Base-by-base conservation (phyloP, 139 green algal genomes). In the Diplosphaera chodatii region DNA sequence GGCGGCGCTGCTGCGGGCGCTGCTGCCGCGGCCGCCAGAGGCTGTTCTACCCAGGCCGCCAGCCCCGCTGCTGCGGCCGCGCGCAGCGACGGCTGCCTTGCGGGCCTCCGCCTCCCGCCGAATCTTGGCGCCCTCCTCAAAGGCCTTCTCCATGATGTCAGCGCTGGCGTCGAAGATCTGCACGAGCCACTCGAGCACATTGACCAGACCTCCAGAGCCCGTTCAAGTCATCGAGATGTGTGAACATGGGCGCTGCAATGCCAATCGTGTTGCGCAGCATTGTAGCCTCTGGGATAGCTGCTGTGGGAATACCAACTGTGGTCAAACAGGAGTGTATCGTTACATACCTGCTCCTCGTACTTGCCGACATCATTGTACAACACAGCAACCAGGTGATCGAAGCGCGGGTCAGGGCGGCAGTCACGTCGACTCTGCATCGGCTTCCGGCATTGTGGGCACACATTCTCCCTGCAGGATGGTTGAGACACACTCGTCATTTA, bases 401-500 rank as follows among this genome's bases (percentile, higher is more conserved):
- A 84, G 23, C 63, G 65, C 31, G 66, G 62, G 66, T 85, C 80
- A 41, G 77, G 78, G 56, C 80, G 81, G 66, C 77, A 85, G 63
- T 85, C 76, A 0, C 80, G 63, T 10, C 80, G 78, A 66, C 67
- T 79, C 22, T 80, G 59, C 64, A 85, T 84, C 32, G 76, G 72
- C 65, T 68, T 64, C 1, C 80, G 68, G 64, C 80, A 83, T 33
- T 80, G 76, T 21, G 80, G 80, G 59, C 80, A 85, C 27, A 66
- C 69, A 40, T 79, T 82, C 40, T 82, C 79, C 55, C 79, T 84
- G 79, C 66, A 70, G 34, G 3, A 25, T 10, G 16, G n/a, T n/a
- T n/a, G n/a, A n/a, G n/a, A n/a, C n/a, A n/a, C n/a, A n/a, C n/a
- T n/a, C n/a, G n/a, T n/a, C n/a, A n/a, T n/a, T n/a, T n/a, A n/a